Evolutionary conservation across 768 basidiomycete species (phyloP).

Genomic region (Leucocoprinus sp.): DNA sequence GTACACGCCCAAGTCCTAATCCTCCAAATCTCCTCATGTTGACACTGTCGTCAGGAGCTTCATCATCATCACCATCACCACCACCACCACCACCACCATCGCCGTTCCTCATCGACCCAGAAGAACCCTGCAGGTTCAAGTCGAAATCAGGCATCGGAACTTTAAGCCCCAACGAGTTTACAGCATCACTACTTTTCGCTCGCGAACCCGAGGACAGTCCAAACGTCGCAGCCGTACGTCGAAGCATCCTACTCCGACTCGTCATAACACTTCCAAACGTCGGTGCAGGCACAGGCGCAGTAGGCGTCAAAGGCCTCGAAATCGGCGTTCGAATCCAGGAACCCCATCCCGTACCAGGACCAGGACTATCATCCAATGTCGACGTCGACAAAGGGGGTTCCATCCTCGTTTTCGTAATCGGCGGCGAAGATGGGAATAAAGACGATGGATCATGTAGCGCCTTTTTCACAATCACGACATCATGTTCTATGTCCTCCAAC

Average conservation of each 20-base stretch:
- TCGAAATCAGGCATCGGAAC: conserved; percentile 1
- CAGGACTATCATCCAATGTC: not conserved
- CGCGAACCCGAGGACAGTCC: not conserved
- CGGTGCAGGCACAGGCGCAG: not conserved
- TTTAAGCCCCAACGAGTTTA: not conserved
- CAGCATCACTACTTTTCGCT: not conserved
- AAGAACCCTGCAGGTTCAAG: not conserved
- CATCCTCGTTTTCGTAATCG: too few relatives aligned
- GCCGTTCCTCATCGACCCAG: not conserved
- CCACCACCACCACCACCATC: too few relatives aligned
- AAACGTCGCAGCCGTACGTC: not conserved
- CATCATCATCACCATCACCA: too few relatives aligned
- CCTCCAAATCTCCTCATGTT: too few relatives aligned
- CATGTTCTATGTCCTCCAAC: conserved; percentile 67
- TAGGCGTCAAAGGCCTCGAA: not conserved
- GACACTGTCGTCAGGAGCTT: too few relatives aligned
- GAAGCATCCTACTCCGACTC: not conserved
- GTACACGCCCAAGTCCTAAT: not conserved
- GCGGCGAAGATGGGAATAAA: not conserved
- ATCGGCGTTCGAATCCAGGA: not conserved
- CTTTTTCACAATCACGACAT: conserved; percentile 62
- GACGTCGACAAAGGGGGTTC: too few relatives aligned
- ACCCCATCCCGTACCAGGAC: not conserved
- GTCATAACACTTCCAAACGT: conserved; percentile 6
- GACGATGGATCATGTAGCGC: conserved; percentile 37